These are phyloP conservation scores for Hericium erinaceus DNA, from an alignment of 768 basidiomycete species.

Conservation along the genomic window DNA sequence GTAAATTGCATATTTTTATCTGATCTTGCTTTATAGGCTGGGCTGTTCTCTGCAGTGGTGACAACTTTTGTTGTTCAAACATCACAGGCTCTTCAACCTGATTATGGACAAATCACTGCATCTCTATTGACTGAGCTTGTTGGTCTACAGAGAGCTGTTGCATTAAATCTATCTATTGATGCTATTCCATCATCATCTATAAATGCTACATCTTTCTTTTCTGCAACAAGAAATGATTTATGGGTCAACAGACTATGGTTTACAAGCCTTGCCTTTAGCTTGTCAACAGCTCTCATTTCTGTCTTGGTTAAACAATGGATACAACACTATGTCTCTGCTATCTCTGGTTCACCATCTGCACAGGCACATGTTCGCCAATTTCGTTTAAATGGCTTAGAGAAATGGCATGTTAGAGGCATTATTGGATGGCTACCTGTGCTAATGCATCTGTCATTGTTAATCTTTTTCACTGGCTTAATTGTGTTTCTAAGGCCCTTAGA, in stretches of 20 bases:
- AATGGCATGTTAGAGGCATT: neutral
- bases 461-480: neutral
- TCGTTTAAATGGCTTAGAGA: neutral
- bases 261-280: neutral
- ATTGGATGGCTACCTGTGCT: neutral
- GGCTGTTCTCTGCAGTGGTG: no score
- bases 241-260: neutral
- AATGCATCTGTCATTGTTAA: neutral
- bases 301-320: neutral
- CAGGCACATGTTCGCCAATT: neutral
- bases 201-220: neutral
- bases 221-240: neutral
- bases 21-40: no score
- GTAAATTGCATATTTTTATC: no score
- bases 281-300: neutral
- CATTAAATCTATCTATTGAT: neutral
- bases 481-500: neutral
- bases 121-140: neutral
- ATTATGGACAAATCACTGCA: neutral
- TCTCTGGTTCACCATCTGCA: neutral
- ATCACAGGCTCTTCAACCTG: neutral
- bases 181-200: neutral
- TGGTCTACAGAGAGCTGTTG: neutral
- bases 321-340: neutral
- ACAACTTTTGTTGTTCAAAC: no score